Conservation (phyloP, 345 rosid genomes). For the Sonneratia caseolaris region DNA sequence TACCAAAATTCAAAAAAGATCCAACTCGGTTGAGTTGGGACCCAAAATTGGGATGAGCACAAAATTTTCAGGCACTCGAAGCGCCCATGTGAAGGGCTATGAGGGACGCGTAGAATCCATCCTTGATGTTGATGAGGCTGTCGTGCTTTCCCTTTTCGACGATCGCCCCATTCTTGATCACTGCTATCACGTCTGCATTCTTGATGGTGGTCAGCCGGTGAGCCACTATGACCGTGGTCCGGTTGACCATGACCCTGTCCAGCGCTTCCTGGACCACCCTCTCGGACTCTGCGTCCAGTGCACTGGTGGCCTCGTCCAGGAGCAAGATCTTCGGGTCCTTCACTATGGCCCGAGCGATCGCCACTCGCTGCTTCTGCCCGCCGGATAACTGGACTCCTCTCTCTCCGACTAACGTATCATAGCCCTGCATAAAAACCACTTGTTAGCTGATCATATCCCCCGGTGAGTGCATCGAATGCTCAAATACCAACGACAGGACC, state of each 20-base stretch:
- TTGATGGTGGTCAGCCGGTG: conserved; percentile 31
- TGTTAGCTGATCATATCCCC: too few relatives aligned
- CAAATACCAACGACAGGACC: too few relatives aligned
- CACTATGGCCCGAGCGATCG: conserved; percentile 38
- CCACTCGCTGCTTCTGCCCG: conserved; percentile 18
- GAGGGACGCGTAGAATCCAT: conserved; percentile 33
- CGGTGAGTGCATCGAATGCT: too few relatives aligned
- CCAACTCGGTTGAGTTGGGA: background rate
- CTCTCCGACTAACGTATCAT: conserved; percentile 15
- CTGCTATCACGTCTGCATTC: conserved; percentile 52
- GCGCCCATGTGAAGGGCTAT: conserved; percentile 35
- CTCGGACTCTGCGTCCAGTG: conserved; percentile 16
- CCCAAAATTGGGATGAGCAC: background rate
- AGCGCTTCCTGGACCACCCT: conserved; percentile 17
- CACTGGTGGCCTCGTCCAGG: conserved; percentile 41
- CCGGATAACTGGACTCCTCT: conserved; percentile 15
- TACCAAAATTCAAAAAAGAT: background rate
- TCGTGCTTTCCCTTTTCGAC: conserved; percentile 46
- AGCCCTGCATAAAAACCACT: conserved; percentile 5
- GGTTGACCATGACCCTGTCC: conserved; percentile 11
- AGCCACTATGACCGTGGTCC: conserved; percentile 14
- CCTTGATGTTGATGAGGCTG: conserved; percentile 28
- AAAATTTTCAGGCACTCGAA: conserved; percentile 9
- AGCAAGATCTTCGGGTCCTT: conserved; percentile 42
- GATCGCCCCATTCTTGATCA: conserved; percentile 42